phyloP scores from a whole-genome alignment of 257 asterid genomes.

The Capsicum rhomboideum region DNA sequence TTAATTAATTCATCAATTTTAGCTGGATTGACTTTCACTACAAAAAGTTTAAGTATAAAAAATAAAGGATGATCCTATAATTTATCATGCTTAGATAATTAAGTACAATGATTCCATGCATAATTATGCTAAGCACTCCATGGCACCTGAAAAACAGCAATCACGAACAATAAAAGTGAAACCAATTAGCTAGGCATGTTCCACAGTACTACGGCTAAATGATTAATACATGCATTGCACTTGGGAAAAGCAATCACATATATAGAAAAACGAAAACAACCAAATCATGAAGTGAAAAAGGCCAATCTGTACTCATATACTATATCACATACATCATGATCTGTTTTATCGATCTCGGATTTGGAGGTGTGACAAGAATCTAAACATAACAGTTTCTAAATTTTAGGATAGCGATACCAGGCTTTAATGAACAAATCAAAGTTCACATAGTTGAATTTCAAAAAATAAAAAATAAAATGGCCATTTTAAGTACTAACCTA shows the following conservation, averaged over 20 bases:
- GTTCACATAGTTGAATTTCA: too few species aligned
- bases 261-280: background rate
- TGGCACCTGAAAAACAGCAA: background rate
- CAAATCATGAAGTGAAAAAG: background rate
- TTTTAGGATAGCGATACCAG: too few species aligned
- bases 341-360: background rate
- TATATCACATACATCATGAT: background rate
- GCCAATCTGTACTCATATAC: background rate
- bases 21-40: background rate
- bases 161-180: background rate
- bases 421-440: background rate
- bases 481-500: too few species aligned
- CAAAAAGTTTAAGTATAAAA: background rate
- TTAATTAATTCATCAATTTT: background rate
- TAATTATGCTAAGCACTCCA: conserved; percentile 1
- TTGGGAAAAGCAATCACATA: background rate
- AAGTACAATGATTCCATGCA: background rate
- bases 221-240: background rate
- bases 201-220: background rate
- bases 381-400: too few species aligned
- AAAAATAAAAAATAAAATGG: too few species aligned
- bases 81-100: background rate
- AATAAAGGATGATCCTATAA: background rate
- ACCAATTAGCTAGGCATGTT: background rate
- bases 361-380: too few species aligned